phyloP scores from a whole-genome alignment of 441 rosid genomes.

The Pelargonium myrrhifolium region DNA sequence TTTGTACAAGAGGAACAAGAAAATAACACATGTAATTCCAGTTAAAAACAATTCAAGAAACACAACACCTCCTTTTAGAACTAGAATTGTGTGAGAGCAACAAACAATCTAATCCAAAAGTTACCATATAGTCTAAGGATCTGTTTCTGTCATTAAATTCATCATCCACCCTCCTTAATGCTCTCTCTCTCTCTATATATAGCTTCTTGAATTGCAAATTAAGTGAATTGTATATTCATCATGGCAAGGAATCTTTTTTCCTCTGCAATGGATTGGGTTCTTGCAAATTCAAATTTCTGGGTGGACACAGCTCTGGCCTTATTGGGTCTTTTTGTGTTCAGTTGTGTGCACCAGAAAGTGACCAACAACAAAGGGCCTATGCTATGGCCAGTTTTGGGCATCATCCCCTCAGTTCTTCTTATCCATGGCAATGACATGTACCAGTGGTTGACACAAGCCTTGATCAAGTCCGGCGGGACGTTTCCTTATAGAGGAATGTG shows the following conservation, averaged over 20 bases:
- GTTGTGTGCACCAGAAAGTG: constrained; percentile 41
- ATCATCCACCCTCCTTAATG: not conserved
- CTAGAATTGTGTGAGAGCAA: no score
- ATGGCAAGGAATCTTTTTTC: constrained; percentile 11
- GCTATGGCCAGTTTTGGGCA: constrained; percentile 60
- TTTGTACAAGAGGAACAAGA: no score
- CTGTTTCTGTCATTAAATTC: not conserved
- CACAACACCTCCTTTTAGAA: no score
- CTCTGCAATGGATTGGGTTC: constrained; percentile 23
- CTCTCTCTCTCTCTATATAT: not conserved
- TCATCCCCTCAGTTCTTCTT: constrained; percentile 37
- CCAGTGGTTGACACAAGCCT: constrained; percentile 36
- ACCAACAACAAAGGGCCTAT: constrained; percentile 44
- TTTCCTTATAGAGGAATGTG: constrained; percentile 45
- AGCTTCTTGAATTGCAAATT: no score
- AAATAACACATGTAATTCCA: no score
- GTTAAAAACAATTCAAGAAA: not conserved
- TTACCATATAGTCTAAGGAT: not conserved
- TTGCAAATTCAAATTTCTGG: constrained; percentile 25
- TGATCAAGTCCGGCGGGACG: constrained; percentile 41
- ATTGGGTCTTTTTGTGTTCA: constrained; percentile 38
- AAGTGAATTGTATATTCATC: no score
- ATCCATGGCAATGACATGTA: constrained; percentile 25
- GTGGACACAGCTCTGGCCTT: constrained; percentile 38
- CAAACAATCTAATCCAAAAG: not conserved